Evolutionary conservation across 2,329 filamentous ascomycete species (phyloP), one percentile per base, ranked within the genome.

Genomic region (Diaporthe sp.): DNA sequence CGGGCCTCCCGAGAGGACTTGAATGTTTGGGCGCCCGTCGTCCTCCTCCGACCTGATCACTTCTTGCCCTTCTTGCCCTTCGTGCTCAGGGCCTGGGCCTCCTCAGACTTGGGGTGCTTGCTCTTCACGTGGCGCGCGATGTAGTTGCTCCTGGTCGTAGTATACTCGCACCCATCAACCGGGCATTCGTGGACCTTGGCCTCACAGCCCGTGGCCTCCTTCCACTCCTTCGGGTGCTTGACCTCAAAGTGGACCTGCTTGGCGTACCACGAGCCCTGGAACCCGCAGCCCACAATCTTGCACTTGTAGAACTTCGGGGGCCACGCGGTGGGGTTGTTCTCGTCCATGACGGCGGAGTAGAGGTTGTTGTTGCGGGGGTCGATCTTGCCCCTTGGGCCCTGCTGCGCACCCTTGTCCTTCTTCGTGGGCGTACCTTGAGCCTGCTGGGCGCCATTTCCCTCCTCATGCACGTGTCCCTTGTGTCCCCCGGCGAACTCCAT

Each of bases 21-120:
- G 1, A 1, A 17, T 13, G 19, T 19, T 12, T 10, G 25, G 39
- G 25, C 37, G 6, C 4, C n/a, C 39, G 1, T 12, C 5, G 7
- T 10, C 1, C 8, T 1, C 39, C 17, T 12, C 8, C 0, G 15
- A 3, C 12, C 15, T 6, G 5, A 0, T 19, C 17, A 65, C 25
- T 46, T 15, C 60, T 65, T n/a, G 15, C 4, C 4, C 51, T 55
- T 25, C n/a, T 17, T 25, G 3, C 4, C 10, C 8, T n/a, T 51
- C 19, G 15, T 19, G 25, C 49, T 12, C 49, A n/a, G 49, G 9
- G 25, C 51, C 13, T 9, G 2, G 25, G 13, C 25, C 7, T 15
- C 13, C 4, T 19, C 13, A 1, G 17, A 28, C 0, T 55, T 15
- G 13, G 53, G 25, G 15, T 55, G 53, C 13, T 13, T 4, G 19